These are phyloP conservation scores for Coffea canephora DNA, from an alignment of 257 asterid genomes.

Conservation along the genomic window DNA sequence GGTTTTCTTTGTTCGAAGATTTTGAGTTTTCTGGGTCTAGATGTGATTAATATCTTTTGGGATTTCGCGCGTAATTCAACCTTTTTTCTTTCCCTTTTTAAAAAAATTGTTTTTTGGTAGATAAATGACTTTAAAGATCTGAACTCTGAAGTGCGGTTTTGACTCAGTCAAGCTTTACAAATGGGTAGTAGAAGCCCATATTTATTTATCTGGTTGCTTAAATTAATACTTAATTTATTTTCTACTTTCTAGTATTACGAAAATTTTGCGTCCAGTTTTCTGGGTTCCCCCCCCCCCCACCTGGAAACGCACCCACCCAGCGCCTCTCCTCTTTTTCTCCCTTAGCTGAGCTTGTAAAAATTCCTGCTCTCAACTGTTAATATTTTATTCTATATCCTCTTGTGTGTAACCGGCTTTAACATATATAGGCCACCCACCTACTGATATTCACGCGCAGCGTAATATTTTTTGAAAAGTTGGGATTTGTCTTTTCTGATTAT, in stretches of 20 bases:
- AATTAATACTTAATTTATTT: background rate
- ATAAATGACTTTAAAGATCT: constrained; percentile 41
- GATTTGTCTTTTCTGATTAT: constrained; percentile 24
- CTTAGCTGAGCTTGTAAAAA: background rate
- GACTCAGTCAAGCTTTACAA: constrained; percentile 50
- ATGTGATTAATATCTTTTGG: constrained; percentile 33
- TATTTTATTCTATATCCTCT: constrained; percentile 14
- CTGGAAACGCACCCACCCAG: no score
- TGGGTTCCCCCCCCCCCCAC: background rate
- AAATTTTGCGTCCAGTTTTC: background rate
- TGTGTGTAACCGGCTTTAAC: background rate
- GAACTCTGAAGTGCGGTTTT: constrained; percentile 36
- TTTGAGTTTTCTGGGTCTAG: constrained; percentile 21
- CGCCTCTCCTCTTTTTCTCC: background rate
- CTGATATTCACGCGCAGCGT: background rate
- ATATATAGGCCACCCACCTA: constrained; percentile 10
- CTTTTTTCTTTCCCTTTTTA: background rate
- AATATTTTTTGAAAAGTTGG: constrained; percentile 13
- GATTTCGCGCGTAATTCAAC: constrained; percentile 60
- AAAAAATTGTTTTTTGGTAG: constrained; percentile 1
- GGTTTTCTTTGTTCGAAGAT: constrained; percentile 12
- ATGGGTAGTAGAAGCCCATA: constrained; percentile 1
- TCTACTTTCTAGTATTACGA: background rate
- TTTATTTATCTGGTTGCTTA: constrained; percentile 9
- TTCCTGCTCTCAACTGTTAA: constrained; percentile 1